Evolutionary conservation across 2,329 filamentous ascomycete species (phyloP), one percentile per base, ranked within the genome.

Genomic region (Geosmithia putterillii): DNA sequence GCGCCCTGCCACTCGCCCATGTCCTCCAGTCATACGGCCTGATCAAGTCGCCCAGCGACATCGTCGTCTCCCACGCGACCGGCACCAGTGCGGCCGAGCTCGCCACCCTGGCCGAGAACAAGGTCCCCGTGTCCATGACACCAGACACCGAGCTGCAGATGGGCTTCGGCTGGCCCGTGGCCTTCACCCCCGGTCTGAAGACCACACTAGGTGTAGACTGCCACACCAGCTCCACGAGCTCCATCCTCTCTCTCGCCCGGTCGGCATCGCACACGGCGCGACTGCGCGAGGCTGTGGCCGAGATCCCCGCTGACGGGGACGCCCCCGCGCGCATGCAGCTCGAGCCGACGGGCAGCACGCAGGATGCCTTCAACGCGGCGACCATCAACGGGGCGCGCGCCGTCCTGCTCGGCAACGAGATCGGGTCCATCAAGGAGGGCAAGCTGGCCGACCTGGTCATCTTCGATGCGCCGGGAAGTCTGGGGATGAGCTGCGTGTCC

Each of bases 341-440:
- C n/a, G n/a, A n/a, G n/a, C n/a, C n/a, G n/a, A n/a, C n/a, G n/a
- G n/a, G n/a, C 17, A 21, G 4, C 20, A 21, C 38, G 17, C 18
- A 21, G 17, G 74, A 80, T 50, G 60, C 69, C 0, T 79, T 82
- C 46, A 74, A 74, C 44, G 59, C 83, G 41, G 73, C 76, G 0
- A 83, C 79, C 0, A 47, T 76, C 35, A 78, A 78, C 1, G 79
- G 79, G 0, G 78, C 79, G 0, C 56, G 59, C 19, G 78, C 82
- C 0, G 73, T 76, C 47, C 65, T 71, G 0, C 58, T 81, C 9
- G 70, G 65, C 0, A 58, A 68, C 0, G 64, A 60, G 50, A 57
- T 81, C 25, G 79, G 79, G 1, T 73, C 64, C 44, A 79, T 82
- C 44, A 62, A 59, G 10, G 58, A 65, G 1, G 78, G 76, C 1